phyloP scores from a whole-genome alignment of 116 monocot species.

The Cymodocea nodosa region DNA sequence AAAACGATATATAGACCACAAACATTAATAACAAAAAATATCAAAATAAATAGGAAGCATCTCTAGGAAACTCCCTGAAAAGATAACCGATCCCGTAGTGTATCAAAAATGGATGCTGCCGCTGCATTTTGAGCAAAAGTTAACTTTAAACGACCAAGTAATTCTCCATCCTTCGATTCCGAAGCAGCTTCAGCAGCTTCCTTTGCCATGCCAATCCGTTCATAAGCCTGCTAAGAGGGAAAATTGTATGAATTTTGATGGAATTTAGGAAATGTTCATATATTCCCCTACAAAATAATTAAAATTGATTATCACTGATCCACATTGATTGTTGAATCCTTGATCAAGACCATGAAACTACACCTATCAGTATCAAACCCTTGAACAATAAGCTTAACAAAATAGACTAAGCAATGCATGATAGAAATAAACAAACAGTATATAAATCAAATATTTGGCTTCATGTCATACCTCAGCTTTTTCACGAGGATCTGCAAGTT shows the following conservation, averaged over 20 bases:
- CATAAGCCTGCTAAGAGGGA: conserved; percentile 53
- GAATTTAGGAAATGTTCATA: neutral
- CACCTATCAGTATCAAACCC: too few relatives aligned
- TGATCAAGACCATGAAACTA: too few relatives aligned
- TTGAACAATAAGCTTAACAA: too few relatives aligned
- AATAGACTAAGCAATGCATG: neutral
- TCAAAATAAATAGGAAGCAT: neutral
- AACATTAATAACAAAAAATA: neutral
- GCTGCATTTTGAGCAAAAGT: conserved; percentile 71
- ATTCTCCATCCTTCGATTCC: conserved; percentile 77
- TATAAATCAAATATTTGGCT: neutral
- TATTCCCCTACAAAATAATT: too few relatives aligned
- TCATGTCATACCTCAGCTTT: conserved; percentile 60
- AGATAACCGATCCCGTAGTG: conserved; percentile 64
- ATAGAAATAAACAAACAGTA: neutral
- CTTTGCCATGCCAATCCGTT: conserved; percentile 81
- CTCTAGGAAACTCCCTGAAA: conserved; percentile 70
- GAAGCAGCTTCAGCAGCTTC: conserved; percentile 93
- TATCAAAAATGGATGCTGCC: conserved; percentile 71
- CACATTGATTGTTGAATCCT: too few relatives aligned
- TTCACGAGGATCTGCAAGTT: conserved; percentile 77
- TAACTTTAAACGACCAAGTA: conserved; percentile 71
- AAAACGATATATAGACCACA: too few relatives aligned
- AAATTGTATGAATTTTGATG: neutral
- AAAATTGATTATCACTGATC: too few relatives aligned